Evolutionary conservation across 768 basidiomycete species (phyloP).

Genomic region (Lactarius tabidus): DNA sequence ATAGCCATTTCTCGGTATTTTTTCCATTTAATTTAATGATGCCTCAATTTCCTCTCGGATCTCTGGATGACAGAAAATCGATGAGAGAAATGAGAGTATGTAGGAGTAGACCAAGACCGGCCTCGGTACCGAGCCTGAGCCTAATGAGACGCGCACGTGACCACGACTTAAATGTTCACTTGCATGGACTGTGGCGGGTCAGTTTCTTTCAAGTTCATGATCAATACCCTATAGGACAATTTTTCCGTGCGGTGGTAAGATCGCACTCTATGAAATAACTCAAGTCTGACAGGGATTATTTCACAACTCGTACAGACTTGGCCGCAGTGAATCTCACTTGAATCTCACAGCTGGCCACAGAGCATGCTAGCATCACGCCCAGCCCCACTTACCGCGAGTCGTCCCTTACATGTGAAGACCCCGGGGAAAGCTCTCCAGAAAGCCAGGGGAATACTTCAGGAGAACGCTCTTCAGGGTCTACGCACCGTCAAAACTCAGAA

Average conservation of each 20-base stretch:
- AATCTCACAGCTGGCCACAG: not conserved
- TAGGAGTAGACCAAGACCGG: too few species aligned
- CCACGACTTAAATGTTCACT: not conserved
- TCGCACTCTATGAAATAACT: not conserved
- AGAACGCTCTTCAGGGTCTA: conserved; percentile 45
- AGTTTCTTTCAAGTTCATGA: too few species aligned
- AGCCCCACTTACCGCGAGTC: conserved; percentile 31
- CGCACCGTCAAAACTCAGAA: conserved; percentile 43
- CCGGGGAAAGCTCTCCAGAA: conserved; percentile 48
- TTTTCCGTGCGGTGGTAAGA: too few species aligned
- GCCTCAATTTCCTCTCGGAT: too few species aligned
- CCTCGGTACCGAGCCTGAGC: too few species aligned
- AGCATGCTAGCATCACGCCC: conserved; percentile 27
- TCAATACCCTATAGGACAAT: not conserved
- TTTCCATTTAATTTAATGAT: too few species aligned
- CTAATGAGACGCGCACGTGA: conserved; percentile 7
- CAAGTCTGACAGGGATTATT: not conserved
- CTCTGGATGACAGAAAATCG: too few species aligned
- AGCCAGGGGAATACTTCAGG: conserved; percentile 39
- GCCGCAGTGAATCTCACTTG: not conserved
- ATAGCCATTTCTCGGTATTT: too few species aligned
- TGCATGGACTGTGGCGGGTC: too few species aligned
- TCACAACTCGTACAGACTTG: not conserved
- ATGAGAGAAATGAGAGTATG: not conserved
- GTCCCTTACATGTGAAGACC: conserved; percentile 41